Percentiles rank a stretch among this genome's conserved stretches.
phyloP scores from a whole-genome alignment of 2,329 filamentous ascomycete genomes.

The Myriosclerotinia duriaeana region DNA sequence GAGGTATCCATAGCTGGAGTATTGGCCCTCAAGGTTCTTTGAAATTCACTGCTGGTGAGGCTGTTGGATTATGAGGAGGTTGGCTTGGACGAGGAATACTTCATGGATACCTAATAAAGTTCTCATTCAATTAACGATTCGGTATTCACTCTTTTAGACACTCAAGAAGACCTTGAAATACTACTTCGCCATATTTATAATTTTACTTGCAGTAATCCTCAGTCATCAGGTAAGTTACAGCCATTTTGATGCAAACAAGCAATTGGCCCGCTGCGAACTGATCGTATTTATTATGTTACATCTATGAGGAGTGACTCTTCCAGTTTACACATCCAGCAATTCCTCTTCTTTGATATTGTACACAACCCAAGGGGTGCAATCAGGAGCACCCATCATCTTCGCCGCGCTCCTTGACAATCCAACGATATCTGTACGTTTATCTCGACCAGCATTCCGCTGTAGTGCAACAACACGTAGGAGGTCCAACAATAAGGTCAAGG shows the following conservation, averaged over 20 bases:
- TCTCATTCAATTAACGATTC: too few species aligned
- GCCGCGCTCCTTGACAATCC: slow-evolving; percentile 27
- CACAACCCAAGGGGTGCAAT: slow-evolving; percentile 27
- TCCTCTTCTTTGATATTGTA: slow-evolving; percentile 20
- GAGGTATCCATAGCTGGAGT: slow-evolving; percentile 6
- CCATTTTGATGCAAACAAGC: neutral
- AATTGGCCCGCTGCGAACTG: neutral
- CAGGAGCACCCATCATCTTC: slow-evolving; percentile 34
- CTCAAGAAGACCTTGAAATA: too few species aligned
- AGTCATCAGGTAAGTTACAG: neutral
- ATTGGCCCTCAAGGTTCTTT: neutral
- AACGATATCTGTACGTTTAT: neutral
- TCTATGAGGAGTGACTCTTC: neutral
- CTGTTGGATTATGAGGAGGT: neutral
- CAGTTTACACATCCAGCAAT: slow-evolving; percentile 2
- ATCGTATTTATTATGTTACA: slow-evolving; percentile 16
- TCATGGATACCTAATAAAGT: too few species aligned
- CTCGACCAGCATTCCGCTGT: neutral
- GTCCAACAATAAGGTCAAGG: slow-evolving; percentile 35
- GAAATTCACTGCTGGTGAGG: neutral
- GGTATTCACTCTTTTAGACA: too few species aligned
- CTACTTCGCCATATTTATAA: too few species aligned
- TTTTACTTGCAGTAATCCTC: neutral
- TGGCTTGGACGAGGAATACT: neutral
- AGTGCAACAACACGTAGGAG: slow-evolving; percentile 35